A percentile compares a stretch with the other conserved stretches of the same genome.
Evolutionary conservation across 1,139 yeast species (phyloP).

Genomic region (Sugiyamaella paludigena): DNA sequence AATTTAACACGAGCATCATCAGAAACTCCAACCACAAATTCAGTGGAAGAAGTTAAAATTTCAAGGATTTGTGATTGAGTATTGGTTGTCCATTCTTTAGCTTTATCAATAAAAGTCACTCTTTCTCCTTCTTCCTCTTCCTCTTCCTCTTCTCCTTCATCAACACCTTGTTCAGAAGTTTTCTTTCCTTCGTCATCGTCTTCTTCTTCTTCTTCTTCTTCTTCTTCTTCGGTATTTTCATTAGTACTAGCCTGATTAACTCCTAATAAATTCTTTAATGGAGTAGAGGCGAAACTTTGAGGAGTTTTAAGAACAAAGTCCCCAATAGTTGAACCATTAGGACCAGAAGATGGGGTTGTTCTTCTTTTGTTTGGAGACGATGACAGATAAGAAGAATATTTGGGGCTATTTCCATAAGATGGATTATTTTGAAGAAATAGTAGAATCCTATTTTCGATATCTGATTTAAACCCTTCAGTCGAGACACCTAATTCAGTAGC

Average conservation of each 20-base stretch:
- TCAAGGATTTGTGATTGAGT: slow-evolving; percentile 14
- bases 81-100: slow-evolving; percentile 1
- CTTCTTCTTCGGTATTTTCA: slow-evolving; percentile 16
- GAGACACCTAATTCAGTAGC: slow-evolving; percentile 38
- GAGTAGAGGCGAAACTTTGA: slow-evolving; percentile 3
- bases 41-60: slow-evolving; percentile 14
- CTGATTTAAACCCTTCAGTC: slow-evolving; percentile 29
- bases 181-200: slow-evolving; percentile 3
- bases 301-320: slow-evolving; percentile 7
- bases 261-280: neutral
- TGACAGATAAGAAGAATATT: slow-evolving; percentile 22
- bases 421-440: slow-evolving; percentile 24
- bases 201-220: slow-evolving; percentile 16
- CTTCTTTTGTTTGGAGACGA: slow-evolving; percentile 30
- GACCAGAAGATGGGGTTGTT: slow-evolving; percentile 1
- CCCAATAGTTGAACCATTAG: slow-evolving; percentile 1
- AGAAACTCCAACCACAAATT: slow-evolving; percentile 14
- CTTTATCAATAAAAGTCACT: neutral
- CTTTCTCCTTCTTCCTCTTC: slow-evolving; percentile 14
- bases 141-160: slow-evolving; percentile 16
- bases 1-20: slow-evolving; percentile 21
- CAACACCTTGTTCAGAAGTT: neutral
- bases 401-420: slow-evolving; percentile 19
- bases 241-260: slow-evolving; percentile 2
- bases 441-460: slow-evolving; percentile 31